Percentiles rank a stretch among this genome's conserved stretches.
phyloP scores from a whole-genome alignment of 2,329 filamentous ascomycete genomes.

The Malbranchea zuffiana region DNA sequence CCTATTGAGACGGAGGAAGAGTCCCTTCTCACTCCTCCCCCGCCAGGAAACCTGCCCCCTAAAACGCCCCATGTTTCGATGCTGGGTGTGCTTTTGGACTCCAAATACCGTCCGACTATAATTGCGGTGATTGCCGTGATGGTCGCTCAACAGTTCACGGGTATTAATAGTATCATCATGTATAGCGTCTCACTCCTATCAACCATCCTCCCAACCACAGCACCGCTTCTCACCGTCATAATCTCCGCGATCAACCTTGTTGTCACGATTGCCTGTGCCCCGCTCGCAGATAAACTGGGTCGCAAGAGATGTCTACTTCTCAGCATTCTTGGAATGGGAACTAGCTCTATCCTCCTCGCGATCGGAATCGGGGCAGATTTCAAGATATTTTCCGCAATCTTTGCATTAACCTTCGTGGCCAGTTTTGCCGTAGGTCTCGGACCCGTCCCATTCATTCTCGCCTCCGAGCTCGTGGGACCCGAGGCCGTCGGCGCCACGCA shows the following conservation, averaged over 20 bases:
- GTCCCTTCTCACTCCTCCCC: slow-evolving; percentile 51
- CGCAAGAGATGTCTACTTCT: slow-evolving; percentile 74
- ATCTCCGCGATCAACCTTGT: slow-evolving; percentile 80
- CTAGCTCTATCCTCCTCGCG: slow-evolving; percentile 64
- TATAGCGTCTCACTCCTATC: slow-evolving; percentile 87
- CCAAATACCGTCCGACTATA: slow-evolving; percentile 59
- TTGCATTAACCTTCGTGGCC: slow-evolving; percentile 74
- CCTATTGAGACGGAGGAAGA: slow-evolving; percentile 43
- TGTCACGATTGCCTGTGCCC: slow-evolving; percentile 70
- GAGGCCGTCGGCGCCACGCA: slow-evolving; percentile 88
- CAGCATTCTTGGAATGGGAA: slow-evolving; percentile 76
- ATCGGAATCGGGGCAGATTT: slow-evolving; percentile 64
- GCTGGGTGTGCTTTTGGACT: slow-evolving; percentile 52
- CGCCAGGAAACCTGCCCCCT: slow-evolving; percentile 54
- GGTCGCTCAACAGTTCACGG: slow-evolving; percentile 83
- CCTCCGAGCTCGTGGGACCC: slow-evolving; percentile 78
- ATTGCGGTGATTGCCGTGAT: slow-evolving; percentile 82
- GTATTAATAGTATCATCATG: slow-evolving; percentile 97
- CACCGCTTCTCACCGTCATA: slow-evolving; percentile 71
- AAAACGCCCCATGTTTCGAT: slow-evolving; percentile 59
- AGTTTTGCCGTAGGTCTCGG: slow-evolving; percentile 86
- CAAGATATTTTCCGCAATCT: slow-evolving; percentile 66
- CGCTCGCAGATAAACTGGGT: slow-evolving; percentile 75
- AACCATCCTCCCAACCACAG: slow-evolving; percentile 67
- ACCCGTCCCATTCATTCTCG: slow-evolving; percentile 87